Evolutionary conservation across 179 eudicot genomes (phyloP), one percentile per base, ranked within the genome.

Genomic region (Pouteria campechiana): DNA sequence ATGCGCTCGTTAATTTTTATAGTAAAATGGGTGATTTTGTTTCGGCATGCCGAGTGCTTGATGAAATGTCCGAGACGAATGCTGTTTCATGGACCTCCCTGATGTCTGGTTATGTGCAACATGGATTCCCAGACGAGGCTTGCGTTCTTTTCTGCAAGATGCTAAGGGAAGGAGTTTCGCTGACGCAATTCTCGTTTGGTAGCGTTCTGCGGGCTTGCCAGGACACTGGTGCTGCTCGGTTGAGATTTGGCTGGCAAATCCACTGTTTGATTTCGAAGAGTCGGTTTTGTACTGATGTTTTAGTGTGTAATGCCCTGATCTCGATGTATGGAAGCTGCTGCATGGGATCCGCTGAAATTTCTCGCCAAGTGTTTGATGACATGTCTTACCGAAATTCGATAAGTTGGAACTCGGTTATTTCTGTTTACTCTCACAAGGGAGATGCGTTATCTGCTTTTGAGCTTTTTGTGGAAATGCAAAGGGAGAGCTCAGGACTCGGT

Each of bases 351-450:
- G 37, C 50, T 33, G 62, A 52, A 35, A 39, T 31, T 52, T 76
- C 77, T 4, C 41, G 60, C 58, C 60, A 56, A 33, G 76, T 69
- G 50, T 84, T 84, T 59, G 65, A 73, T 37, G 79, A 53, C 35
- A 75, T 75, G 37, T 43, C 19, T 2, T 16, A 6, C 20, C 70
- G 51, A 52, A 78, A 73, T 54, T 54, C 67, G 5, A 55, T 67
- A 22, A 72, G 92, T 0, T 85, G 93, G 87, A 81, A 81, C 47
- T 81, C 93, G 37, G 71, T 85, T 13, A 78, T 85, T 55, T 75
- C 93, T 4, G 84, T 78, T 35, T 72, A 74, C 49, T 65, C 92
- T 11, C 65, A 68, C 41, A 65, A 71, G 50, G 79, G 76, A 9
- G 78, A 78, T 24, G 36, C 53, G 2, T 37, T 7, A 36, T 47